Evolutionary conservation across 345 rosid genomes (phyloP).

Genomic region (Eucalyptus polyanthemos): DNA sequence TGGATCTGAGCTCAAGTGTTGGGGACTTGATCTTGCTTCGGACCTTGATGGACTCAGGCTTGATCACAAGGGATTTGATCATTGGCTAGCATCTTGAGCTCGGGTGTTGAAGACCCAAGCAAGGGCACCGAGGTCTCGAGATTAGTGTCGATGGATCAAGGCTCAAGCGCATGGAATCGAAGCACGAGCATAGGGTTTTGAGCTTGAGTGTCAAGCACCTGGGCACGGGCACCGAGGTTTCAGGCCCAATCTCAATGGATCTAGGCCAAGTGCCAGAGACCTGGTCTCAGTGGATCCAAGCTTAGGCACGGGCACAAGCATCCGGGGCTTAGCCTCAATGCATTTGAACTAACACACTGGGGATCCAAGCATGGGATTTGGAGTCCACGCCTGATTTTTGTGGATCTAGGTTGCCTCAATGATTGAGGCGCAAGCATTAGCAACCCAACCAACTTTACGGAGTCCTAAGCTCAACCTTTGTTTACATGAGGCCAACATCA

Average conservation of each 20-base stretch:
- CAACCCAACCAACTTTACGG: neutral
- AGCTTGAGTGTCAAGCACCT: neutral
- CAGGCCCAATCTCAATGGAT: neutral
- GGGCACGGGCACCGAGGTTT: neutral
- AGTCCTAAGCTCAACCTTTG: neutral
- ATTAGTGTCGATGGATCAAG: accelerated
- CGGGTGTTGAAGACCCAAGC: accelerated
- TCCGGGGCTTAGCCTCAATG: too few relatives aligned
- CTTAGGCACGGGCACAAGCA: too few relatives aligned
- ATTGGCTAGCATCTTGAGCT: neutral
- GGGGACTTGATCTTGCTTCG: accelerated
- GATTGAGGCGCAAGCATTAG: accelerated
- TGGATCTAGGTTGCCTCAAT: too few relatives aligned
- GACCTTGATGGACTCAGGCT: neutral
- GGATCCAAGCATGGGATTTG: too few relatives aligned
- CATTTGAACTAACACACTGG: accelerated
- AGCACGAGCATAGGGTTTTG: neutral
- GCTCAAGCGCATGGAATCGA: neutral
- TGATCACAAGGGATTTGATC: neutral
- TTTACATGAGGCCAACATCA: too few relatives aligned
- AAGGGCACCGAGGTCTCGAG: accelerated
- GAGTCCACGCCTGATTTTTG: accelerated
- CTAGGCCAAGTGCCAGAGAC: too few relatives aligned
- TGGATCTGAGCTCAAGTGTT: neutral
- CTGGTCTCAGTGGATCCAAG: too few relatives aligned